phyloP scores from a whole-genome alignment of 345 rosid genomes.

The Linum lewisii region DNA sequence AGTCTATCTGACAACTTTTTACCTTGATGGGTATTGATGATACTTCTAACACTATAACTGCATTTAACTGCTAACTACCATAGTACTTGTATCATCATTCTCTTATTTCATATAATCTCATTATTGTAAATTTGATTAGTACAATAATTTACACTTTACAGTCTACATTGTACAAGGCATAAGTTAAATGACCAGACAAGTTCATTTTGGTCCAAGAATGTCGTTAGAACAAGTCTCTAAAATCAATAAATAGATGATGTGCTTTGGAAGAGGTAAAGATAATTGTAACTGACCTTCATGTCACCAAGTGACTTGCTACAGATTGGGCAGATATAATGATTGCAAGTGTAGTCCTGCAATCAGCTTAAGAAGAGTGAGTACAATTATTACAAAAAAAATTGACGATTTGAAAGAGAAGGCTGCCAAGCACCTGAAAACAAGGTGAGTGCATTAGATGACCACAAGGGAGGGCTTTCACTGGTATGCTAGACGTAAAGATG shows the following conservation, averaged over 20 bases:
- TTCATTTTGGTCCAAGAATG: too few relatives aligned
- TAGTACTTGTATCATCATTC: too few relatives aligned
- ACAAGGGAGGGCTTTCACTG: conserved; percentile 72
- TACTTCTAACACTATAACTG: too few relatives aligned
- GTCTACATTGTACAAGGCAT: too few relatives aligned
- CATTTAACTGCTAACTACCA: too few relatives aligned
- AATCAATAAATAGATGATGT: neutral
- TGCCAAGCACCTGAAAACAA: conserved; percentile 56
- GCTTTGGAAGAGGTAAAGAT: neutral
- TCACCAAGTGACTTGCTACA: conserved; percentile 91
- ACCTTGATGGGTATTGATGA: too few relatives aligned
- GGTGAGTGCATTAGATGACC: conserved; percentile 86
- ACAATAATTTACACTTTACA: too few relatives aligned
- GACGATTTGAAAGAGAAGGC: neutral
- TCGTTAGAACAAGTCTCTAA: too few relatives aligned
- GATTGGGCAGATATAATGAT: conserved; percentile 72
- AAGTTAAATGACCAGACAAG: too few relatives aligned
- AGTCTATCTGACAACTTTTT: too few relatives aligned
- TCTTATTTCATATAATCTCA: too few relatives aligned
- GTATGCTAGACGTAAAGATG: conserved; percentile 53
- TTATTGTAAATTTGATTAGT: too few relatives aligned
- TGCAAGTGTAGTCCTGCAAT: conserved; percentile 61
- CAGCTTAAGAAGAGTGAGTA: conserved; percentile 19
- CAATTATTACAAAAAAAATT: neutral
- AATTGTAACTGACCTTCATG: conserved; percentile 60